Evolutionary conservation across 2,329 filamentous ascomycete species (phyloP), one percentile per base, ranked within the genome.

Genomic region (Pseudogymnoascus sp.): DNA sequence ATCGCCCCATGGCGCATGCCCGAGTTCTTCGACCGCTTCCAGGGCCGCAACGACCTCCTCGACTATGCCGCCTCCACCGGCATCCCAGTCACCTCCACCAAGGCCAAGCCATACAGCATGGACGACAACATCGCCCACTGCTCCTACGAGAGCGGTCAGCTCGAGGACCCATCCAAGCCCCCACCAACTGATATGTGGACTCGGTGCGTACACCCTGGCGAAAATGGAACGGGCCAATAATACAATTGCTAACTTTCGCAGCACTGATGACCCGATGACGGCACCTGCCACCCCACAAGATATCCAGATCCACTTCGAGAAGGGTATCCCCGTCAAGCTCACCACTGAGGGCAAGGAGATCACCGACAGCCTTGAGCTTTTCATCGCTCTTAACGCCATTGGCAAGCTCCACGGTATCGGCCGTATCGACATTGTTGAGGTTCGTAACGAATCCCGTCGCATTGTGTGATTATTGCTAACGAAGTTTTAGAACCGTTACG

Each of bases 101-200:
- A 89, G 78, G 84, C 85, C 73, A 86, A 87, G 77, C 86, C 86
- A 56, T 90, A 85, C 84, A 81, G 77, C 65, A 83, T 82, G 80
- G 84, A 87, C 70, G 85, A 87, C 75, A 90, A 91, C 77, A 72
- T 90, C 70, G 88, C 86, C 63, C 89, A 93, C 77, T 90, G 86
- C 80, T 82, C 79, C 65, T 96, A 95, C 76, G 91, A 96, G 80
- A 87, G 87, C 61, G 90, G 90, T 72, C 87, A 87, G 67, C 81
- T 91, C 64, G 88, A 90, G 76, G 84, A 85, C 67, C 81, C 81
- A 47, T 76, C 82, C 72, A 78, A 82, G 70, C 85, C 86, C 64
- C 84, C 89, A 38, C 89, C 89, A 63, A 80, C 83, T 69, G 88
- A 93, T 74, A 89, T 93, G 86, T 93, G 90, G 90, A 93, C 85